Percentiles rank a stretch among this genome's conserved stretches.
Evolutionary conservation across 225 moss, liverwort and hornwort genomes (phyloP).

Genomic region (Lunularia cruciata): DNA sequence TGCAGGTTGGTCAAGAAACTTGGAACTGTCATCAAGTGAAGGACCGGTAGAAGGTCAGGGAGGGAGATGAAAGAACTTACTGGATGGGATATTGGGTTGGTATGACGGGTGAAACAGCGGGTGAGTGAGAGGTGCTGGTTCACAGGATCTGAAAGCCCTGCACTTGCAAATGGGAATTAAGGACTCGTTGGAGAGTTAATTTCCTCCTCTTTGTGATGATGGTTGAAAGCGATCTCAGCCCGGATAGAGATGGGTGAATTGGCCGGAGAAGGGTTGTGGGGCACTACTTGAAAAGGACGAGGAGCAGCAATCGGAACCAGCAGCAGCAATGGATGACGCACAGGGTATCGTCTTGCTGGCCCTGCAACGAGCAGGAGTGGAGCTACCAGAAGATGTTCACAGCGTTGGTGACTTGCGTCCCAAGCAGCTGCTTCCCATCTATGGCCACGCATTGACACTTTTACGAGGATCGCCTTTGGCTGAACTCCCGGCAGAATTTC

Average conservation of each 20-base stretch:
- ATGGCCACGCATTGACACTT: constrained; percentile 42
- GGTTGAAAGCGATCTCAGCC: too few relatives aligned
- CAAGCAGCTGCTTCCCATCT: constrained; percentile 51
- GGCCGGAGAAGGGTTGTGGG: background rate
- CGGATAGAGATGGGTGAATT: background rate
- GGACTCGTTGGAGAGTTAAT: too few relatives aligned
- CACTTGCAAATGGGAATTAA: too few relatives aligned
- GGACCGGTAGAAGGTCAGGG: too few relatives aligned
- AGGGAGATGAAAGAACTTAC: too few relatives aligned
- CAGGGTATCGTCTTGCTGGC: constrained; percentile 52
- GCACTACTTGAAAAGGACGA: background rate
- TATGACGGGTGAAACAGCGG: too few relatives aligned
- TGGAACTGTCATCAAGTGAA: too few relatives aligned
- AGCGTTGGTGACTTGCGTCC: constrained; percentile 44
- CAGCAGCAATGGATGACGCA: constrained; percentile 47
- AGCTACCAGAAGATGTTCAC: constrained; percentile 42
- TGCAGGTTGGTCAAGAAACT: too few relatives aligned
- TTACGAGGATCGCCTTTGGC: constrained; percentile 38
- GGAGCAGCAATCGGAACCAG: background rate
- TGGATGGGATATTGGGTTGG: too few relatives aligned
- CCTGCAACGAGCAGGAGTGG: constrained; percentile 43
- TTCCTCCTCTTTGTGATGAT: too few relatives aligned
- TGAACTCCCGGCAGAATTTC: constrained; percentile 41
- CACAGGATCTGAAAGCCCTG: too few relatives aligned
- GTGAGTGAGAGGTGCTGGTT: too few relatives aligned